Evolutionary conservation across 441 rosid genomes (phyloP).

Genomic region (Lepidium campestre): DNA sequence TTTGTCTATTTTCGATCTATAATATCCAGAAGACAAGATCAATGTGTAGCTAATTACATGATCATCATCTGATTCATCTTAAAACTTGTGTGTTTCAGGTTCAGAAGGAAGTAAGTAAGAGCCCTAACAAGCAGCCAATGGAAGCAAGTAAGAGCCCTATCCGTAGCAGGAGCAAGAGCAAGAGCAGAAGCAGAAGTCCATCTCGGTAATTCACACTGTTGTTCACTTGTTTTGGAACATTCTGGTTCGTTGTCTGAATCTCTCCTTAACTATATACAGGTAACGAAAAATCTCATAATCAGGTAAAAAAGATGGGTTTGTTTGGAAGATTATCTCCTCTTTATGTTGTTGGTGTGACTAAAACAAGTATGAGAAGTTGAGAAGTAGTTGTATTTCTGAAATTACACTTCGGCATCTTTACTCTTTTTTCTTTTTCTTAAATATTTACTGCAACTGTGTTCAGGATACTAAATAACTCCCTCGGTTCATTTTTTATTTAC

Average conservation of each 20-base stretch:
- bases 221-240: not conserved
- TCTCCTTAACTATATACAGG: constrained; percentile 8
- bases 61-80: not conserved
- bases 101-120: constrained; percentile 51
- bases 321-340: not conserved
- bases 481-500: too few species aligned
- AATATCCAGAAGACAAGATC: not conserved
- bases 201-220: constrained; percentile 40
- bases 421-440: not conserved
- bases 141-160: constrained; percentile 68
- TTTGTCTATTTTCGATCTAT: not conserved
- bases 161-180: constrained; percentile 49
- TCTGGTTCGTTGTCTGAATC: constrained; percentile 2
- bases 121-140: constrained; percentile 57
- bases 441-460: not conserved
- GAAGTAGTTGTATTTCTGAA: constrained; percentile 6
- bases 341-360: not conserved
- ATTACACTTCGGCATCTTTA: not conserved
- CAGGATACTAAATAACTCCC: not conserved
- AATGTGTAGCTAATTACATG: not conserved
- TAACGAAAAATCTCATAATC: not conserved
- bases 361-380: constrained; percentile 1
- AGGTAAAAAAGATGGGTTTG: constrained; percentile 9
- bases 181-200: constrained; percentile 74
- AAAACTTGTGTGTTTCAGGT: constrained; percentile 30